These are phyloP conservation scores for Casuarina glauca DNA, from an alignment of 306 rosid genomes.

Conservation along the genomic window DNA sequence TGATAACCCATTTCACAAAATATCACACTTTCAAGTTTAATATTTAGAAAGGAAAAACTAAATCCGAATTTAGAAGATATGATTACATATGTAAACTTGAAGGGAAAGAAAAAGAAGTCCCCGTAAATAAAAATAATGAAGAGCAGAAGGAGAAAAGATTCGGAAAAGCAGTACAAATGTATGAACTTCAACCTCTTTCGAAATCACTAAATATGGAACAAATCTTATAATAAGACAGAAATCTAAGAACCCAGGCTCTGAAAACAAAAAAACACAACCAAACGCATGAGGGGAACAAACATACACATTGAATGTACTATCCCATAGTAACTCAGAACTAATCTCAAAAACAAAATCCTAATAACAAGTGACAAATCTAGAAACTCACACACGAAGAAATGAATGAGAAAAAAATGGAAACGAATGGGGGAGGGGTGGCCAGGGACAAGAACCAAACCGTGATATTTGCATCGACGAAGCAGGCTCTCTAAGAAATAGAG, in stretches of 20 bases:
- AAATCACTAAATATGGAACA: not conserved
- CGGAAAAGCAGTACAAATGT: constrained; percentile 1
- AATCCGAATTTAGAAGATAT: not conserved
- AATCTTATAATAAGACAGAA: not conserved
- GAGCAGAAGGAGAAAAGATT: not conserved
- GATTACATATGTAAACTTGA: not conserved
- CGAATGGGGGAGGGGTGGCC: not conserved
- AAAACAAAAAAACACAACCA: not conserved
- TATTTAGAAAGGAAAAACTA: not conserved
- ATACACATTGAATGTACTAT: not conserved
- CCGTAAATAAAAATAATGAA: not conserved
- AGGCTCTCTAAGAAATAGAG: constrained; percentile 70
- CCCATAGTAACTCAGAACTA: not conserved
- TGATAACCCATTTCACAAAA: not conserved
- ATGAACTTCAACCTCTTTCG: constrained; percentile 7
- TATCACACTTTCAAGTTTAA: not conserved
- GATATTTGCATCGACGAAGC: constrained; percentile 87
- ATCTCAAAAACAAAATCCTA: constrained; percentile 4
- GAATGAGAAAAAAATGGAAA: not conserved
- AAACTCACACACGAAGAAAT: constrained; percentile 17
- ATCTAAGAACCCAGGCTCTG: constrained; percentile 9
- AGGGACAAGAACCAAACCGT: constrained; percentile 49
- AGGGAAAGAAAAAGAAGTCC: not conserved
- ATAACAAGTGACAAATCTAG: constrained; percentile 9
- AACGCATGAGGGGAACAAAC: not conserved